A percentile compares a stretch with the other conserved stretches of the same genome.
These are phyloP conservation scores for Isoetes engelmannii DNA, from an alignment of 83 land plant genomes.

Conservation along the genomic window DNA sequence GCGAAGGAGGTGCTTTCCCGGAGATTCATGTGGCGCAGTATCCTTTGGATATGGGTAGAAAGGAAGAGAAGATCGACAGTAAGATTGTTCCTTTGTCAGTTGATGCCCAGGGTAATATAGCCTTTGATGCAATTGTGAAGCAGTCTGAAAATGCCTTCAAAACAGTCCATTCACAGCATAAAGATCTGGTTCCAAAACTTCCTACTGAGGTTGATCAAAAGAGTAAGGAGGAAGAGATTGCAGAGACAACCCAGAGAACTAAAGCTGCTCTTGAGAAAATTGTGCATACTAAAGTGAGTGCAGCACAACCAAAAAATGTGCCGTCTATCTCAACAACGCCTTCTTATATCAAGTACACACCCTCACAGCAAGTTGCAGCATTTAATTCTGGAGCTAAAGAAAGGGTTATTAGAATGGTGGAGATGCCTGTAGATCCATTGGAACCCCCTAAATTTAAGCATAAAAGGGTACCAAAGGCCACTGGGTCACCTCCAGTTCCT, in stretches of 20 bases:
- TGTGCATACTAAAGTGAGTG: conserved; percentile 71
- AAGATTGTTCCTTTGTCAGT: conserved; percentile 67
- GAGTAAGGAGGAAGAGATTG: conserved; percentile 41
- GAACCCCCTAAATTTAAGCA: conserved; percentile 99
- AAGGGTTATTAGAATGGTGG: conserved; percentile 86
- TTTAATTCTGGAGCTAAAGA: conserved; percentile 93
- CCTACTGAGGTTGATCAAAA: conserved; percentile 30
- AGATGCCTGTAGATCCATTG: conserved; percentile 87
- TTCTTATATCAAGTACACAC: conserved; percentile 75
- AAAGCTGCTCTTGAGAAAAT: conserved; percentile 86
- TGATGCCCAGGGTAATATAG: conserved; percentile 70
- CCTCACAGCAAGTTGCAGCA: conserved; percentile 82
- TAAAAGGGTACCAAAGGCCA: conserved; percentile 85
- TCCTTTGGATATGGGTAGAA: conserved; percentile 85
- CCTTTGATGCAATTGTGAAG: conserved; percentile 82
- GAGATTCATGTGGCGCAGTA: conserved; percentile 94
- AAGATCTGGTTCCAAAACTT: conserved; percentile 74
- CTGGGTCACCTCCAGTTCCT: conserved; percentile 92
- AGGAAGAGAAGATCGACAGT: conserved; percentile 42
- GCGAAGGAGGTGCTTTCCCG: conserved; percentile 96
- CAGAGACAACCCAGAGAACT: conserved; percentile 66
- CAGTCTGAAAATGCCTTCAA: conserved; percentile 80
- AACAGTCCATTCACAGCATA: conserved; percentile 77
- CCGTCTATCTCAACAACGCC: conserved; percentile 46
- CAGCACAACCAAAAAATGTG: conserved; percentile 94